These are phyloP conservation scores for Alternaria incomplexa DNA, from an alignment of 2,329 filamentous ascomycete species.

Conservation along the genomic window DNA sequence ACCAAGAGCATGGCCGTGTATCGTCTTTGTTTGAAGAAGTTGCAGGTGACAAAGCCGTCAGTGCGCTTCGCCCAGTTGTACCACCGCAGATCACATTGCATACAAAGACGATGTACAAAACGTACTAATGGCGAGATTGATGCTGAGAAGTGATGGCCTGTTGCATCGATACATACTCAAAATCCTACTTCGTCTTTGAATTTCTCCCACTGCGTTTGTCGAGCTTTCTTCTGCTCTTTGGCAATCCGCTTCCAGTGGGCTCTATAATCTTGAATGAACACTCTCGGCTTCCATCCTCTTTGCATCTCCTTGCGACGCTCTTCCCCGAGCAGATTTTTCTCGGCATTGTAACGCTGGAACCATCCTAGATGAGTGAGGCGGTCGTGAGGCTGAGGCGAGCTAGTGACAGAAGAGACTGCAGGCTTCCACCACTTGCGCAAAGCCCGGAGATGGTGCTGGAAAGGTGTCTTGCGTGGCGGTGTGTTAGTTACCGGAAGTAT, in stretches of 20 bases:
- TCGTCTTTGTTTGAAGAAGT: background rate
- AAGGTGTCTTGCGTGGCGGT: background rate
- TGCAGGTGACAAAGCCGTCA: background rate
- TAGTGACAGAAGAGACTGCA: background rate
- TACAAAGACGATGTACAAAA: background rate
- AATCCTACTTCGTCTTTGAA: background rate
- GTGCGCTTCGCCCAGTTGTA: background rate
- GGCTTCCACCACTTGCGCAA: constrained; percentile 17
- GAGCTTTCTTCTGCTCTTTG: constrained; percentile 6
- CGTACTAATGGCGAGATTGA: background rate
- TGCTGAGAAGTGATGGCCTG: background rate
- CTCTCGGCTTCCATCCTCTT: background rate
- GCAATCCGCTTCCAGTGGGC: constrained; percentile 1
- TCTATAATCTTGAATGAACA: background rate
- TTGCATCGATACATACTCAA: background rate
- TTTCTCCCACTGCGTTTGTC: constrained; percentile 4
- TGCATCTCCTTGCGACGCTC: background rate
- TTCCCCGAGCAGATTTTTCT: background rate
- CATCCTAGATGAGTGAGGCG: background rate
- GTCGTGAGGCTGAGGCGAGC: background rate
- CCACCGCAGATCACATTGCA: background rate
- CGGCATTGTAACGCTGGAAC: background rate
- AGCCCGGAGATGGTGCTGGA: constrained; percentile 3
- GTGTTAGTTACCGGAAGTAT: background rate
- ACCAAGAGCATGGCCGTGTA: background rate